These are phyloP conservation scores for Sarcodon aspratus DNA, from an alignment of 768 basidiomycete genomes.

Conservation along the genomic window DNA sequence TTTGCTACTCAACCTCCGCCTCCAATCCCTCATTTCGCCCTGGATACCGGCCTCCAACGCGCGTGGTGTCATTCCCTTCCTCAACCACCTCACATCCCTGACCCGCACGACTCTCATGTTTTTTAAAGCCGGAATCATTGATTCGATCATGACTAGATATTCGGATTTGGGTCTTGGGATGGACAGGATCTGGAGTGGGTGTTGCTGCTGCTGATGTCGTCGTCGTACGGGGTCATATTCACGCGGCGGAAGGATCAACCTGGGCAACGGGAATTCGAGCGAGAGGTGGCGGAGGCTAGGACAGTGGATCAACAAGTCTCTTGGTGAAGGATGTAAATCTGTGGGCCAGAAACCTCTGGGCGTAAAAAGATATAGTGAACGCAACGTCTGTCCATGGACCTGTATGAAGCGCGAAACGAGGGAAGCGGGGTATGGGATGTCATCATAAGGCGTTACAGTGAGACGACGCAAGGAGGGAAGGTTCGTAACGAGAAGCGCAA, in stretches of 20 bases:
- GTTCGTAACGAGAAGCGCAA: slow-evolving; percentile 42
- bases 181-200: slow-evolving; percentile 51
- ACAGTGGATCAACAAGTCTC: slow-evolving; percentile 13
- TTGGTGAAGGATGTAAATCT: slow-evolving; percentile 13
- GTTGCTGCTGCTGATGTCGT: slow-evolving; percentile 15
- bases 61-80: slow-evolving; percentile 48
- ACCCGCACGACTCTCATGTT: slow-evolving; percentile 43
- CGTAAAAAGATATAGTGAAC: slow-evolving; percentile 54
- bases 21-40: slow-evolving; percentile 74
- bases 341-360: slow-evolving; percentile 38
- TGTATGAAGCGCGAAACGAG: slow-evolving; percentile 47
- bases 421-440: slow-evolving; percentile 46
- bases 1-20: slow-evolving; percentile 42
- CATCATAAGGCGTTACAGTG: slow-evolving; percentile 65
- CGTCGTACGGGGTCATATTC: background rate
- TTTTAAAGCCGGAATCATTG: slow-evolving; percentile 44
- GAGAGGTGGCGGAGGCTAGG: slow-evolving; percentile 50
- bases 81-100: slow-evolving; percentile 64
- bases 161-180: slow-evolving; percentile 62
- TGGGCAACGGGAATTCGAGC: slow-evolving; percentile 58
- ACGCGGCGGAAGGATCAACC: slow-evolving; percentile 21
- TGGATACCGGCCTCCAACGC: slow-evolving; percentile 71
- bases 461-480: slow-evolving; percentile 56
- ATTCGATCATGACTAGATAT: slow-evolving; percentile 46
- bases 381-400: slow-evolving; percentile 44